Evolutionary conservation across 257 asterid genomes (phyloP), one percentile per base, ranked within the genome.

Genomic region (Solanum sparsipilum): DNA sequence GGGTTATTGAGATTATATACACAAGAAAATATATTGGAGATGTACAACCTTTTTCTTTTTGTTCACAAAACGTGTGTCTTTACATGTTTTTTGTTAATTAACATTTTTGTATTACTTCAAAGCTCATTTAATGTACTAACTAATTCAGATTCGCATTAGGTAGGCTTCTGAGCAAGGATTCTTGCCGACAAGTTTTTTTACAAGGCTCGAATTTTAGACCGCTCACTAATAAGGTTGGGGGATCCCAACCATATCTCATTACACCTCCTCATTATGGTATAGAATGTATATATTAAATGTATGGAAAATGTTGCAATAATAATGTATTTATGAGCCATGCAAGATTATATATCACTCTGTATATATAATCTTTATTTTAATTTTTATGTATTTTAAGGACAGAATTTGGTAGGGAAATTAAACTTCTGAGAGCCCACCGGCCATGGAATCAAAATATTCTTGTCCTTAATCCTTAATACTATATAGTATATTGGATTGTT

Each of bases 341-440:
- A 78, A 76, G 63, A 41, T 41, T 41, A 36, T 39, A 76, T 39
- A 78, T 78, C 63, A 2, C n/a, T 35, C 31, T 25, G 15, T 13
- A 41, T 58, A 7, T 58, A 20, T 8, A 52, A 7, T 6, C 11
- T 21, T 20, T 0, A 58, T 58, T 58, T 58, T 21, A 0, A 52
- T 58, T 20, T 58, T 65, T 3, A 38, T 56, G 71, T 65, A 44
- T 44, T 13, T 0, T 13, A 44, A 74, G 79, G 36, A 35, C 29
- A 56, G 36, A 87, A 13, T 0, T 82, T 81, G 3, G 83, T 81
- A 84, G 90, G 84, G 48, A 86, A 65, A 6, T 88, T 15, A 25
- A 13, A 79, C 84, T 65, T 67, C 25, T 73, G 81, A 39, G 86
- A 84, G 89, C 85, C 88, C 92, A 88, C 92, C 46, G 41, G 89